phyloP scores from a whole-genome alignment of 306 rosid genomes.

The Vigna reflexopilosa region DNA sequence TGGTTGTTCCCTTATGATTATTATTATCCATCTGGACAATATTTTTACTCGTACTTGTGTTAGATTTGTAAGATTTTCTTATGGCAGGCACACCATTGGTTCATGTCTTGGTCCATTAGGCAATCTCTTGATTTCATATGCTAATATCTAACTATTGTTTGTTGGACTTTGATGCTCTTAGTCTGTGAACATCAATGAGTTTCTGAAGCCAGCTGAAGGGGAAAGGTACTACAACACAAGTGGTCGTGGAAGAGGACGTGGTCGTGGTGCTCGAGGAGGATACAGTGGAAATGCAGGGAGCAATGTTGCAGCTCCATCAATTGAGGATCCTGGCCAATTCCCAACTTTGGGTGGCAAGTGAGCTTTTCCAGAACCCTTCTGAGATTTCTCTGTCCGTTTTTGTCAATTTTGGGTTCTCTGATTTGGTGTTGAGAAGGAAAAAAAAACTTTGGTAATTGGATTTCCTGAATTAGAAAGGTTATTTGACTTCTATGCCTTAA shows the following conservation, averaged over 20 bases:
- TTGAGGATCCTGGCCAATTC: constrained; percentile 90
- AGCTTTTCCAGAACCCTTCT: constrained; percentile 52
- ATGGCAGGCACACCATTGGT: too few relatives aligned
- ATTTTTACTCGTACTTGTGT: not conserved
- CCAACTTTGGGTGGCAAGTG: constrained; percentile 97
- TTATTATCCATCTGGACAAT: not conserved
- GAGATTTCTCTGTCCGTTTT: constrained; percentile 38
- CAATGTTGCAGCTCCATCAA: constrained; percentile 72
- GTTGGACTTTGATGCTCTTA: constrained; percentile 29
- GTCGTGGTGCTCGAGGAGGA: constrained; percentile 72
- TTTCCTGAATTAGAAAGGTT: constrained; percentile 54
- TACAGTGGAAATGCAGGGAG: constrained; percentile 50
- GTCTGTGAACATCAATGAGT: constrained; percentile 87
- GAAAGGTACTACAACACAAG: constrained; percentile 71
- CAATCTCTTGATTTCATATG: too few relatives aligned
- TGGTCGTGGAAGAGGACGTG: constrained; percentile 85
- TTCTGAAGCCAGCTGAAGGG: constrained; percentile 93
- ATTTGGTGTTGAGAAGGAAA: constrained; percentile 57
- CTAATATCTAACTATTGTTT: not conserved
- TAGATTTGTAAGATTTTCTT: too few relatives aligned
- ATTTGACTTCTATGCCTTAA: constrained; percentile 41
- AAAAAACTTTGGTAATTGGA: constrained; percentile 55
- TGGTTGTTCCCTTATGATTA: too few relatives aligned
- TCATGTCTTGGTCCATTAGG: too few relatives aligned
- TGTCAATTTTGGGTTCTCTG: constrained; percentile 62